Evolutionary conservation across 2,329 filamentous ascomycete species (phyloP), one percentile per base, ranked within the genome.

Genomic region (Colletotrichum paranaense): DNA sequence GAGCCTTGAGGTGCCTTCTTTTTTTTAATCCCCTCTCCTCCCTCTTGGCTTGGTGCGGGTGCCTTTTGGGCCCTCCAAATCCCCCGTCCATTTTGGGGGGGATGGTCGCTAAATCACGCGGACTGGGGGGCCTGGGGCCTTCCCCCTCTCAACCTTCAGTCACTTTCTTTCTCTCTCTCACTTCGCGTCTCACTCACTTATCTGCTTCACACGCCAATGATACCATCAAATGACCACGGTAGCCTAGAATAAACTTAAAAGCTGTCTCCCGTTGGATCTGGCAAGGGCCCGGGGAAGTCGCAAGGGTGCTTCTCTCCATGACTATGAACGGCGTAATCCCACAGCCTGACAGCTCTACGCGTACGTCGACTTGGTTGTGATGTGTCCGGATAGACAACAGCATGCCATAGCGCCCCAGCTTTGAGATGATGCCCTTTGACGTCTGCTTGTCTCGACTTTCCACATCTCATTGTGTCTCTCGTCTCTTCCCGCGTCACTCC

Each of bases 371-470:
- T 46, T 42, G 14, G 38, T 16, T 46, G 16, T 46, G 42, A n/a
- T 8, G 42, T 49, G 38, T 42, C 38, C 38, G 3, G 42, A 46
- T 12, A 24, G 60, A 16, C n/a, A 7, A 22, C 46, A 59, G 63
- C 19, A n/a, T 49, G 3, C 42, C 42, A 32, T 63, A 67, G 68
- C 57, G 68, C 68, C 63, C 63, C 56, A 67, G 63, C 67, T 71
- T 67, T 53, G 62, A 30, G 35, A 32, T 19, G 55, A 46, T 55
- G 28, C 35, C 60, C 52, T 53, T 64, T 32, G 49, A 55, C 52
- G 26, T 57, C 32, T 30, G 19, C 52, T 24, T 19, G 19, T 56
- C 30, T 28, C 30, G 60, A 16, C 42, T 26, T 24, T n/a, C 49
- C 56, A 42, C 57, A 8, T 30, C n/a, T 19, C n/a, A 53, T 53